Base-by-base conservation (phyloP, 2,329 filamentous ascomycete species). In the Neospermospora avenae region DNA sequence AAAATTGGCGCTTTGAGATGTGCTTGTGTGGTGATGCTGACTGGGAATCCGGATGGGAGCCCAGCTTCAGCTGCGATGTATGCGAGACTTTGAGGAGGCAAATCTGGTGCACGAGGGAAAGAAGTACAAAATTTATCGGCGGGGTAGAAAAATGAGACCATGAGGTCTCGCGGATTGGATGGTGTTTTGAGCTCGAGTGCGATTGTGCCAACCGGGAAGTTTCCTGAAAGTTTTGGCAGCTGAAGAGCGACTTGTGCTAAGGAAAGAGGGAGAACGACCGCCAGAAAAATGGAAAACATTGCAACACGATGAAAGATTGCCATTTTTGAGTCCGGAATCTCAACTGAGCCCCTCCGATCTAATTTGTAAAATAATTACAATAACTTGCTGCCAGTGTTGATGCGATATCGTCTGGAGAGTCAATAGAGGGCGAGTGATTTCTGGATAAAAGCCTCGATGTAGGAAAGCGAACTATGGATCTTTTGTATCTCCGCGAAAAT, bases 81-180 rank as follows among this genome's bases (percentile, higher is more conserved):
- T 18, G 34, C 39, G 14, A 55, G 59, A 8, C 58, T 58, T 28
- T 41, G 16, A 22, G 61, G 56, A 1, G 64, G 42, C 22, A 59
- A 58, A 24, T 41, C 57, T 16, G 56, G 51, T 8, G 64, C 55
- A 14, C 62, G 56, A 10, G 59, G 35, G 20, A 61, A 59, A 41
- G 39, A 24, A 18, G 39, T 37, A 28, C 44, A n/a, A 10, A 49
- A 25, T 22, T 41, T 20, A 7, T 39, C 41, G 22, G 56, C 46
- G 1, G 64, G 65, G 25, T 65, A 66, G 52, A 62, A 65, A 24
- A 64, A 44, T 39, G 65, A 67, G 20, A 63, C 41, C 52, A 66
- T 65, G 31, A 65, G 35, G 41, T 66, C 62, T 13, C 64, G 58
- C 2, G 55, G 24, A 14, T 45, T 57, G 25, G 60, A 58, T 4